Conservation (phyloP, 495 filamentous ascomycete genomes). For the Daldinia vernicosa region DNA sequence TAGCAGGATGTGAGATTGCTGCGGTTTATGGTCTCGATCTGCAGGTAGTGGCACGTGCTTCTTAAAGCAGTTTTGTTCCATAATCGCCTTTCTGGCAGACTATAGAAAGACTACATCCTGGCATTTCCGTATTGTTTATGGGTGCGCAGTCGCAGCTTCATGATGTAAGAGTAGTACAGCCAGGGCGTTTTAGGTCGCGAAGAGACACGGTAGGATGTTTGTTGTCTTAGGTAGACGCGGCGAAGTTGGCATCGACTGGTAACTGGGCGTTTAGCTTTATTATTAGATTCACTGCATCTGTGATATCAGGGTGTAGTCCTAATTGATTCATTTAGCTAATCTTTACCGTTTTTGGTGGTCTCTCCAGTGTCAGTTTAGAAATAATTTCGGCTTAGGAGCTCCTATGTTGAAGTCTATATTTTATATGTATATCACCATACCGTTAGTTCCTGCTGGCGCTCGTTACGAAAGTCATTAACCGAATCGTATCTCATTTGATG, state of each 20-base stretch:
- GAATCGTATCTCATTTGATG: too few species aligned
- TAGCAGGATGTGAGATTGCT: conserved; percentile 39
- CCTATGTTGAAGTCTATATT: too few species aligned
- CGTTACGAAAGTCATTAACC: too few species aligned
- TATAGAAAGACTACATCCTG: background rate
- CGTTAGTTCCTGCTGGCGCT: too few species aligned
- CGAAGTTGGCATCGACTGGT: background rate
- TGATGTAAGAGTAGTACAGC: background rate
- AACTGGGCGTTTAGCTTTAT: background rate
- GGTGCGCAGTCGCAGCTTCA: background rate
- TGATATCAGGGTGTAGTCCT: background rate
- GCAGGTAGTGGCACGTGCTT: background rate
- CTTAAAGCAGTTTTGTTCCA: background rate
- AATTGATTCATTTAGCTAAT: conserved; percentile 4
- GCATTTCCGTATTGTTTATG: background rate
- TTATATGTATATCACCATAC: too few species aligned
- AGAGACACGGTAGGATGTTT: background rate
- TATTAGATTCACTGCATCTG: background rate
- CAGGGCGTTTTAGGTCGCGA: background rate
- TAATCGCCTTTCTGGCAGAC: background rate
- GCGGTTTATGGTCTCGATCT: background rate
- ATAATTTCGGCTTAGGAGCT: background rate
- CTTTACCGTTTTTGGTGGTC: background rate
- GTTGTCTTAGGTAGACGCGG: conserved; percentile 1
- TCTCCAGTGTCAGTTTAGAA: background rate